Evolutionary conservation across 805 yeast species (phyloP), one percentile per base, ranked within the genome.

Genomic region (Danielia reshetovae): DNA sequence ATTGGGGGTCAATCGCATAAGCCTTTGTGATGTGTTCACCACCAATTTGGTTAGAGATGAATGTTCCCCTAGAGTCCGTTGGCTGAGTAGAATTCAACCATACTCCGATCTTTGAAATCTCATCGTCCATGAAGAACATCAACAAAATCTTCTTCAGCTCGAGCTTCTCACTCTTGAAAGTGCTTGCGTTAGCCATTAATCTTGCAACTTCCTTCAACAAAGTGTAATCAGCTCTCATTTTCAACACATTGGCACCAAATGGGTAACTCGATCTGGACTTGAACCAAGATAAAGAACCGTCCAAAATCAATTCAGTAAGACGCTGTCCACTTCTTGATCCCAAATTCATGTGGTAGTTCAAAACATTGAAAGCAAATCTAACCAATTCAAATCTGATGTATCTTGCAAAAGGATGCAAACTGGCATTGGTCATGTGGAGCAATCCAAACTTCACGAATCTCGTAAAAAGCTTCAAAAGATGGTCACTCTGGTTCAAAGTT

Each of bases 361-460:
- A 60, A 2, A 88, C 69, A 30, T 81, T 82, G 34, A 84, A 62
- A 0, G 88, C 77, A 49, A 87, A 79, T 26, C 70, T 60, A 30
- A 87, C 66, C 44, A 90, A 57, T 53, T 86, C 94, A 51, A 83
- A 84, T 39, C 97, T 70, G 6, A 75, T 68, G 40, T 78, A 55
- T 41, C 97, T 71, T 0, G 96, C 77, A 54, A 79, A 78, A 7
- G 97, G 95, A 58, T 90, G 97, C 31, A 73, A 59, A 47, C 95
- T 84, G 3, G 93, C 96, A 26, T 52, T 46, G 4, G 56, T 48
- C 26, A 79, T 57, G 27, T 67, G 63, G 10, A 55, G 51, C 46
- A 89, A 64, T 0, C 89, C 85, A 27, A 72, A 57, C 19, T 74
- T 59, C 12, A 75, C 65, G 33, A 82, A 68, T 19, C 78, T 61